Base-by-base conservation (phyloP, 805 yeast genomes). In the Kuraishia ogatae region DNA sequence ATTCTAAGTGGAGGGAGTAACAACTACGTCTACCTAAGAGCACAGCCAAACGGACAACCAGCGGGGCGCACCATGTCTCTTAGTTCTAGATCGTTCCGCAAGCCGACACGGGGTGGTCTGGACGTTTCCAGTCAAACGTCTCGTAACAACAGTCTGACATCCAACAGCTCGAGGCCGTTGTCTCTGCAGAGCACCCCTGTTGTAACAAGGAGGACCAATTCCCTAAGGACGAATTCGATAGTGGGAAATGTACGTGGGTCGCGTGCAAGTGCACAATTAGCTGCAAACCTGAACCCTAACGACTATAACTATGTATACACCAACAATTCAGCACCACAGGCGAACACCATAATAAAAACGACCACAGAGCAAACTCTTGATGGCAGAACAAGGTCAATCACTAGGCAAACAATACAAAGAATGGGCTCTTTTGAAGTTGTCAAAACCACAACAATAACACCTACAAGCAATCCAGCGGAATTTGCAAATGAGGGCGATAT, bases 331-430 rank as follows among this genome's bases (percentile, higher is more conserved):
- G 59, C 56, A 7, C 47, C 54, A 17, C 56, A 55, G 22, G 58
- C 64, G 2, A 59, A 57, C 26, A 66, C 66, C 11, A 72, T 79
- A 7, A 74, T 78, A 11, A 76, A 75, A 56, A 79, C 84, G 1
- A 78, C 82, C 11, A 77, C 74, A 59, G 79, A 79, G 26, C 71
- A 71, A 55, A 84, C 79, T 55, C 66, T 71, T 5, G 69, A 67
- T 47, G 86, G 86, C 0, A 72, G 83, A 48, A 81, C 85, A 0
- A 74, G 70, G 55, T 80, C 84, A 2, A 78, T 82, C 49, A 80
- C 84, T 2, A 79, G 76, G 48, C 78, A 78, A 48, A 80, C 83
- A 0, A 71, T 81, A 26, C 74, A 79, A 58, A 71, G 74, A 51
- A 63, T 77, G 58, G 81, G 81, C 35, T 77, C 81, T 1, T 71